Evolutionary conservation across 139 green algal genomes (phyloP).

Genomic region (Raphidocelis subcapitata): DNA sequence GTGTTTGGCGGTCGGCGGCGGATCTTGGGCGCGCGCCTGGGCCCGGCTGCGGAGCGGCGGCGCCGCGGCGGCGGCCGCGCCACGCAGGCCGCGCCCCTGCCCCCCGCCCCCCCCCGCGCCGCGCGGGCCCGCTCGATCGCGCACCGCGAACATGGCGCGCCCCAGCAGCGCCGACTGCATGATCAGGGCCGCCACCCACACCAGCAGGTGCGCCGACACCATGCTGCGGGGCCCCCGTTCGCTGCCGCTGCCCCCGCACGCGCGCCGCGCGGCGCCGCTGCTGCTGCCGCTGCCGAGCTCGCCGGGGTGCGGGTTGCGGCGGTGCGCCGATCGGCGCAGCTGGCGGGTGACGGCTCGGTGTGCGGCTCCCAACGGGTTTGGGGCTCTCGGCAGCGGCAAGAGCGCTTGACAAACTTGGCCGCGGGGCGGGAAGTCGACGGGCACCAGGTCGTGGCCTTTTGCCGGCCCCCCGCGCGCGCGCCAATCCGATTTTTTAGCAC

Average conservation of each 20-base stretch:
- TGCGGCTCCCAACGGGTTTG: too few relatives aligned
- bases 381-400: too few relatives aligned
- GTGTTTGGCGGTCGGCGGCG: too few relatives aligned
- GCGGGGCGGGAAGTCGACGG: too few relatives aligned
- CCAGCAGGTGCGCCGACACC: constrained; percentile 35
- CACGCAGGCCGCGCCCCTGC: neutral
- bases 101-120: neutral
- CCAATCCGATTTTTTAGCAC: too few relatives aligned
- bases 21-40: neutral
- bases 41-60: neutral
- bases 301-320: too few relatives aligned
- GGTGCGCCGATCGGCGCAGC: too few relatives aligned
- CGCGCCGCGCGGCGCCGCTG: neutral
- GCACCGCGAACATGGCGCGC: constrained; percentile 62
- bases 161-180: constrained; percentile 61
- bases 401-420: too few relatives aligned
- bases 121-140: neutral
- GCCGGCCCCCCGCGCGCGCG: too few relatives aligned
- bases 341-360: too few relatives aligned
- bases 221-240: constrained; percentile 20
- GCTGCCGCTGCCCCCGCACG: neutral
- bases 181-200: constrained; percentile 56
- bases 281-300: too few relatives aligned
- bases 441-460: too few relatives aligned
- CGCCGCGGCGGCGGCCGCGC: neutral